Evolutionary conservation across 495 filamentous ascomycete species (phyloP).

Genomic region (Aspergillus steynii): DNA sequence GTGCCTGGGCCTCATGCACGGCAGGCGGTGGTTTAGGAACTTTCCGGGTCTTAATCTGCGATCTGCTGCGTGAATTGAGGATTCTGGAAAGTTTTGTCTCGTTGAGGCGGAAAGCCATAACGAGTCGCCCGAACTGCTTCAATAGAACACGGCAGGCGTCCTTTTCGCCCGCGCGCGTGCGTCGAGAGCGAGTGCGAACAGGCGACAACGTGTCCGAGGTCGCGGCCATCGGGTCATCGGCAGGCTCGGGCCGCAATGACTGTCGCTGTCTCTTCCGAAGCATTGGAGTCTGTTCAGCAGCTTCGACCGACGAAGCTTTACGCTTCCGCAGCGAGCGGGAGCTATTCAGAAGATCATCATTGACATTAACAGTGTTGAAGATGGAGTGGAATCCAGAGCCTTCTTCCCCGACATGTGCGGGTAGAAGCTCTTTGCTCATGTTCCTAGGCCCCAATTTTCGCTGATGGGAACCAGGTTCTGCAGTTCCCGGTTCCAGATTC

Average conservation of each 20-base stretch:
- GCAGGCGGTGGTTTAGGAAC: conserved; percentile 36
- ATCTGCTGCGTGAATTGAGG: conserved; percentile 39
- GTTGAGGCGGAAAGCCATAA: conserved; percentile 62
- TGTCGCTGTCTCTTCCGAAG: conserved; percentile 49
- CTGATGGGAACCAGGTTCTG: conserved; percentile 41
- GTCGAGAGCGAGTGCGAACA: conserved; percentile 38
- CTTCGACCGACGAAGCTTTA: conserved; percentile 62
- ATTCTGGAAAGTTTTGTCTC: conserved; percentile 60
- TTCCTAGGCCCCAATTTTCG: conserved; percentile 49
- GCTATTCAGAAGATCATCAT: conserved; percentile 82
- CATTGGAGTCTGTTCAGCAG: conserved; percentile 50
- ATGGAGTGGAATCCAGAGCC: conserved; percentile 84
- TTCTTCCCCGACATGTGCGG: conserved; percentile 64
- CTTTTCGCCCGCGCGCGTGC: conserved; percentile 35
- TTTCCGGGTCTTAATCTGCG: conserved; percentile 37
- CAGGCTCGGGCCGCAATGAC: conserved; percentile 28
- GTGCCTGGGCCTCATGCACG: conserved; percentile 38
- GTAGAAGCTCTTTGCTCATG: conserved; percentile 73
- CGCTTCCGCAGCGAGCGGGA: conserved; percentile 85
- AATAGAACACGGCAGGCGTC: conserved; percentile 39
- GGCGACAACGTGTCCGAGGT: conserved; percentile 26
- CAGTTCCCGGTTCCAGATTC: conserved; percentile 53
- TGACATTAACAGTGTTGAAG: conserved; percentile 72
- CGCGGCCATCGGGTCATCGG: conserved; percentile 22
- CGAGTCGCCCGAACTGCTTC: conserved; percentile 45